A percentile compares a stretch with the other conserved stretches of the same genome.
These are phyloP conservation scores for Colletotrichum scovillei DNA, from an alignment of 2,329 filamentous ascomycete species.

Conservation along the genomic window DNA sequence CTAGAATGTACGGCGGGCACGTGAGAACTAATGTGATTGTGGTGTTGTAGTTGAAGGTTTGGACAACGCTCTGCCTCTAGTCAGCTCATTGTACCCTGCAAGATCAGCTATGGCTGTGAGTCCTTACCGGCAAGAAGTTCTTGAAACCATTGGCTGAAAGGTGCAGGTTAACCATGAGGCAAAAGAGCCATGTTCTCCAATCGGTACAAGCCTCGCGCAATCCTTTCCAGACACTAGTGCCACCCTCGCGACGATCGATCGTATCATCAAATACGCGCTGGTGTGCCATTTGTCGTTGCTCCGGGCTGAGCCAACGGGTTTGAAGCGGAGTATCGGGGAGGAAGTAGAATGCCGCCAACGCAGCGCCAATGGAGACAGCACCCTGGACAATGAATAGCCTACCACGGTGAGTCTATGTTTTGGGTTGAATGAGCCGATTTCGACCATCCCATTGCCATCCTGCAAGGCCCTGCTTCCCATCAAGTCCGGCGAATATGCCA, in stretches of 20 bases:
- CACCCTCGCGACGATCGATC: constrained; percentile 48
- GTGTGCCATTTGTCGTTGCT: constrained; percentile 53
- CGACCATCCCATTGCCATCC: constrained; percentile 53
- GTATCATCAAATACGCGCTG: constrained; percentile 43
- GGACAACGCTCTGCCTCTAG: constrained; percentile 45
- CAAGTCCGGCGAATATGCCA: constrained; percentile 55
- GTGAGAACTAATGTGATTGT: constrained; percentile 60
- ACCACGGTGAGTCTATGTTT: not conserved
- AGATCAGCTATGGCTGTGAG: not conserved
- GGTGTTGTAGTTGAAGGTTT: constrained; percentile 53
- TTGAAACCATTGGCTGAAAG: constrained; percentile 60
- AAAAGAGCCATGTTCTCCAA: constrained; percentile 60
- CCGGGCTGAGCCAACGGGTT: constrained; percentile 50
- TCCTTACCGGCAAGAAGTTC: constrained; percentile 39
- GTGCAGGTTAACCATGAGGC: constrained; percentile 62
- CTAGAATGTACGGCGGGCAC: constrained; percentile 56
- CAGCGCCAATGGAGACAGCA: constrained; percentile 47
- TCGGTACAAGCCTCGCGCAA: constrained; percentile 57
- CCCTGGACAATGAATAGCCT: constrained; percentile 56
- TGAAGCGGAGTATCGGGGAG: constrained; percentile 52
- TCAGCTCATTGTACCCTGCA: not conserved
- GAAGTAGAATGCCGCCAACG: constrained; percentile 47
- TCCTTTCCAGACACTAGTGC: constrained; percentile 53
- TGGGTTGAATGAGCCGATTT: not conserved
- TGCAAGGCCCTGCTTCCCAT: constrained; percentile 49